A percentile compares a stretch with the other conserved stretches of the same genome.
Evolutionary conservation across 495 filamentous ascomycete genomes (phyloP).

Genomic region (Bombardia bombarda): DNA sequence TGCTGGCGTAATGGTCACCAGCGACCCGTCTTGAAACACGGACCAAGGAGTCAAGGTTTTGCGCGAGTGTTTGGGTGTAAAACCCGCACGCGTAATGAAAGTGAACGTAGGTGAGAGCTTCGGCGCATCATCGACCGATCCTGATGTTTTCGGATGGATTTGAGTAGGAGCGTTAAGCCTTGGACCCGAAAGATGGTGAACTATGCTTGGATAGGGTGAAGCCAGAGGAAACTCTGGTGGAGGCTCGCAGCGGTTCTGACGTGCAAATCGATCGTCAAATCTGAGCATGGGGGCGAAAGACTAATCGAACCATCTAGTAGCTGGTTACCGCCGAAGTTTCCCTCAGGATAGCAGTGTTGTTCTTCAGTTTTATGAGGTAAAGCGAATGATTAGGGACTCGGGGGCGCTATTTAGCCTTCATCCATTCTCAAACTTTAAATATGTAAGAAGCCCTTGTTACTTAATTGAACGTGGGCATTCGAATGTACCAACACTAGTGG

Average conservation of each 20-base stretch:
- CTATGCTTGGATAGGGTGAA: constrained; percentile 50
- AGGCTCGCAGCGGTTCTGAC: constrained; percentile 66
- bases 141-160: constrained; percentile 68
- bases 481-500: constrained; percentile 59
- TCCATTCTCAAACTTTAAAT: constrained; percentile 74
- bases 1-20: constrained; percentile 55
- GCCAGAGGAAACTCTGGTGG: constrained; percentile 71
- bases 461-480: constrained; percentile 61
- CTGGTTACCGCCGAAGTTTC: constrained; percentile 67
- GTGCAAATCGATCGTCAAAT: constrained; percentile 69
- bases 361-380: constrained; percentile 69
- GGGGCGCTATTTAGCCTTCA: constrained; percentile 64
- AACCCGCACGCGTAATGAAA: constrained; percentile 63
- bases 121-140: constrained; percentile 57
- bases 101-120: constrained; percentile 47
- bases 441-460: constrained; percentile 66
- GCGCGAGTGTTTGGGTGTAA: constrained; percentile 62
- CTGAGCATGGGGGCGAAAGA: constrained; percentile 56
- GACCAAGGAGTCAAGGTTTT: constrained; percentile 68
- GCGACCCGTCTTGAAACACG: constrained; percentile 64
- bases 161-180: constrained; percentile 69
- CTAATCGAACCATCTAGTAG: constrained; percentile 65
- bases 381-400: constrained; percentile 73
- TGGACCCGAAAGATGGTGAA: constrained; percentile 64
- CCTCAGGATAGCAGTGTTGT: constrained; percentile 68